Evolutionary conservation across 2,329 filamentous ascomycete genomes (phyloP).

Genomic region (Curvularia sp.): DNA sequence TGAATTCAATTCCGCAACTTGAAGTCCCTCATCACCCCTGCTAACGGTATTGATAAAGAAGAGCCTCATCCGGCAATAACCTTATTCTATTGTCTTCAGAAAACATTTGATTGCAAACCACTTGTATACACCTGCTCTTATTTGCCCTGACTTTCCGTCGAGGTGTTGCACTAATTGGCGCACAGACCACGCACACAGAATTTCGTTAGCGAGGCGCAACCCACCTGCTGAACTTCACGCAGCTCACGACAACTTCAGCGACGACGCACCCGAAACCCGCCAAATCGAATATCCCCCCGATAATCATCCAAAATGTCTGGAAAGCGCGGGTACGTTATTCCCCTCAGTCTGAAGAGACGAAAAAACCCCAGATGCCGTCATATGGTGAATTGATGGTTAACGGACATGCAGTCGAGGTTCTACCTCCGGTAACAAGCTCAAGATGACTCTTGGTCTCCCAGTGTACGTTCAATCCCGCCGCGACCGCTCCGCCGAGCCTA

Average conservation of each 20-base stretch:
- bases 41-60: background rate
- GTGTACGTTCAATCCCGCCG: slow-evolving; percentile 73
- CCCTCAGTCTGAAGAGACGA: background rate
- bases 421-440: slow-evolving; percentile 99
- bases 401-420: slow-evolving; percentile 69
- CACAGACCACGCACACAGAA: slow-evolving; percentile 16
- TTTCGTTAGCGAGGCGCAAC: slow-evolving; percentile 16
- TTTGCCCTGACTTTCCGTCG: background rate
- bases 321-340: slow-evolving; percentile 26
- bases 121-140: background rate
- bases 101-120: background rate
- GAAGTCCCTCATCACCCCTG: background rate
- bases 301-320: slow-evolving; percentile 26
- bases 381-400: slow-evolving; percentile 32
- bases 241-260: slow-evolving; percentile 21
- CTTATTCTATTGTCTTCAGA: background rate
- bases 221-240: slow-evolving; percentile 18
- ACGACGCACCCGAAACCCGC: slow-evolving; percentile 27
- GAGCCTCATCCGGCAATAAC: background rate
- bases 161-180: background rate
- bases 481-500: slow-evolving; percentile 21
- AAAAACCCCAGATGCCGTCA: background rate
- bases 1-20: background rate
- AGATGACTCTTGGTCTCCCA: slow-evolving; percentile 99
- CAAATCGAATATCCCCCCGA: slow-evolving; percentile 20